A percentile compares a stretch with the other conserved stretches of the same genome.
Conservation (phyloP, 148 eudicot genomes). For the Chenopodium formosanum region DNA sequence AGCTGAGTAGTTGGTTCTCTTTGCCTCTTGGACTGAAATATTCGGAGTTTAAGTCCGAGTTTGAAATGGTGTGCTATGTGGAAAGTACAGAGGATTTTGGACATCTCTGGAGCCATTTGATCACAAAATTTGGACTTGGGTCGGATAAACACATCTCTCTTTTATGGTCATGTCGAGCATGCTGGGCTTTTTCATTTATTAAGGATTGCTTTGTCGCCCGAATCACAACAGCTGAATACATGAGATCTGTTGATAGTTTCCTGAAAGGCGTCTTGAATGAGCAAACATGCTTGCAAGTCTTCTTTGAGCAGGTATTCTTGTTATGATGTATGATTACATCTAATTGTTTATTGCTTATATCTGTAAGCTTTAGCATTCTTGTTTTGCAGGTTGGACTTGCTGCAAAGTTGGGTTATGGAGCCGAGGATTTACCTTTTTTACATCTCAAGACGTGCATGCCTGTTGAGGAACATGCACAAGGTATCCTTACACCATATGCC, state of each 20-base stretch:
- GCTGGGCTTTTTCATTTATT: constrained; percentile 53
- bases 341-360: neutral
- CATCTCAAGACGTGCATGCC: constrained; percentile 55
- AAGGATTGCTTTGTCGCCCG: constrained; percentile 59
- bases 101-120: constrained; percentile 54
- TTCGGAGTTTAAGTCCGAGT: constrained; percentile 58
- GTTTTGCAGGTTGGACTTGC: constrained; percentile 42
- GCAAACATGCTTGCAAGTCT: constrained; percentile 49
- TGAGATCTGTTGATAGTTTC: constrained; percentile 41
- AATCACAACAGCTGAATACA: constrained; percentile 39
- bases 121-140: constrained; percentile 51
- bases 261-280: constrained; percentile 45
- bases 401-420: constrained; percentile 28
- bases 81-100: constrained; percentile 62
- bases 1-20: constrained; percentile 68
- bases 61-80: constrained; percentile 46
- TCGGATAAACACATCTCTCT: constrained; percentile 58
- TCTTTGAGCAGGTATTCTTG: constrained; percentile 62
- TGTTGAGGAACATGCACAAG: constrained; percentile 64
- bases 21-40: constrained; percentile 49
- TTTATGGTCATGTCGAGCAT: constrained; percentile 44
- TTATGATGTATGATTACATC: neutral
- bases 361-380: constrained; percentile 11
- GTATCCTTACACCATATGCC: constrained; percentile 55
- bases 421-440: constrained; percentile 34